Conservation (phyloP, 495 filamentous ascomycete genomes). For the Penicillium roqueforti region DNA sequence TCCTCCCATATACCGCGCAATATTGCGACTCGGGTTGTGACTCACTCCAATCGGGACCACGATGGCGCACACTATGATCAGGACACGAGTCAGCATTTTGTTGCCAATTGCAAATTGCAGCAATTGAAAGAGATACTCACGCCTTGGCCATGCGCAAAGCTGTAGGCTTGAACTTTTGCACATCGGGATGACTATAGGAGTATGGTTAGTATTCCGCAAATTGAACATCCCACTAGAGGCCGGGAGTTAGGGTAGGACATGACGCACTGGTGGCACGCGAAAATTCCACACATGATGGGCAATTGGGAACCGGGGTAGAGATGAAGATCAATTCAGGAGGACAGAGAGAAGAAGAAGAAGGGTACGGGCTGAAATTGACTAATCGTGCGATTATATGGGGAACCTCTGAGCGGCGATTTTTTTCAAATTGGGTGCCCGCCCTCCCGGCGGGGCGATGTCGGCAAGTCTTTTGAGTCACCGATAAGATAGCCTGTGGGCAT, state of each 20-base stretch:
- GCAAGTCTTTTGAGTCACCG: slow-evolving; percentile 42
- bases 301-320: slow-evolving; percentile 22
- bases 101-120: slow-evolving; percentile 16
- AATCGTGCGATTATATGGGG: slow-evolving; percentile 16
- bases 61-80: slow-evolving; percentile 73
- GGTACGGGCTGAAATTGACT: slow-evolving; percentile 16
- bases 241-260: slow-evolving; percentile 10
- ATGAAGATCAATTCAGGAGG: slow-evolving; percentile 14
- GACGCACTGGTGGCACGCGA: slow-evolving; percentile 85
- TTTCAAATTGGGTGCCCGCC: slow-evolving; percentile 22
- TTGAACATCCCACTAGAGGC: slow-evolving; percentile 3
- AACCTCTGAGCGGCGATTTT: slow-evolving; percentile 24
- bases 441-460: slow-evolving; percentile 40
- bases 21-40: slow-evolving; percentile 25
- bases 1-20: slow-evolving; percentile 1
- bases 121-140: slow-evolving; percentile 49
- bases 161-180: slow-evolving; percentile 93
- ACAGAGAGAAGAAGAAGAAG: slow-evolving; percentile 11
- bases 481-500: slow-evolving; percentile 48
- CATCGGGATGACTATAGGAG: slow-evolving; percentile 77
- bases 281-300: slow-evolving; percentile 71
- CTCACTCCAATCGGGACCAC: slow-evolving; percentile 99
- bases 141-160: slow-evolving; percentile 94
- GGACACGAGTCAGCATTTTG: slow-evolving; percentile 16
- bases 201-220: slow-evolving; percentile 19